These are phyloP conservation scores for Aspergillus sparsus DNA, from an alignment of 495 filamentous ascomycete genomes.

Conservation along the genomic window DNA sequence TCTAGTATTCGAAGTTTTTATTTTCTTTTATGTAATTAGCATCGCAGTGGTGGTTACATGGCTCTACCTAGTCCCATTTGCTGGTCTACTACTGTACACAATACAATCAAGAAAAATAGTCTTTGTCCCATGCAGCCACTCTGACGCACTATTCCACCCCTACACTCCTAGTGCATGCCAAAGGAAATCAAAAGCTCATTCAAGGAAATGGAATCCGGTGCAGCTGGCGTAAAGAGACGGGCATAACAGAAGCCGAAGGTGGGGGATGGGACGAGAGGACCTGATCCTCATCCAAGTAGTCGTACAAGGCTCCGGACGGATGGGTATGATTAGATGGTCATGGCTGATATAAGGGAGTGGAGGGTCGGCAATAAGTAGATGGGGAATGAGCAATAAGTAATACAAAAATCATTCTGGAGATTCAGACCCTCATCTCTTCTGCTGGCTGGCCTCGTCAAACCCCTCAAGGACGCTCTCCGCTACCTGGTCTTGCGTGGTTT, in stretches of 20 bases:
- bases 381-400: not conserved
- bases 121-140: not conserved
- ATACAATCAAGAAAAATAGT: conserved; percentile 7
- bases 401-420: conserved; percentile 4
- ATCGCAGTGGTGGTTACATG: not conserved
- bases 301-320: not conserved
- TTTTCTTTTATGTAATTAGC: not conserved
- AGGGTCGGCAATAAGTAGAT: conserved; percentile 13
- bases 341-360: not conserved
- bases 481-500: conserved; percentile 38
- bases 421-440: conserved; percentile 32
- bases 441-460: conserved; percentile 54
- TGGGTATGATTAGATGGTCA: not conserved
- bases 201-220: conserved; percentile 2
- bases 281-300: not conserved
- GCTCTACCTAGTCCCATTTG: conserved; percentile 9
- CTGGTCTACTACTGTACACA: conserved; percentile 22
- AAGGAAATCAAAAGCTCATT: conserved; percentile 14
- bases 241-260: not conserved
- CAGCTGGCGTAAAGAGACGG: not conserved
- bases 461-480: conserved; percentile 52
- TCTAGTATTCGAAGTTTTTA: too few relatives aligned
- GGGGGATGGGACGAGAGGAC: not conserved
- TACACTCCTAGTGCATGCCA: conserved; percentile 8
- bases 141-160: conserved; percentile 3